Base-by-base conservation (phyloP, 495 filamentous ascomycete genomes). In the Aspergillus ostianus region DNA sequence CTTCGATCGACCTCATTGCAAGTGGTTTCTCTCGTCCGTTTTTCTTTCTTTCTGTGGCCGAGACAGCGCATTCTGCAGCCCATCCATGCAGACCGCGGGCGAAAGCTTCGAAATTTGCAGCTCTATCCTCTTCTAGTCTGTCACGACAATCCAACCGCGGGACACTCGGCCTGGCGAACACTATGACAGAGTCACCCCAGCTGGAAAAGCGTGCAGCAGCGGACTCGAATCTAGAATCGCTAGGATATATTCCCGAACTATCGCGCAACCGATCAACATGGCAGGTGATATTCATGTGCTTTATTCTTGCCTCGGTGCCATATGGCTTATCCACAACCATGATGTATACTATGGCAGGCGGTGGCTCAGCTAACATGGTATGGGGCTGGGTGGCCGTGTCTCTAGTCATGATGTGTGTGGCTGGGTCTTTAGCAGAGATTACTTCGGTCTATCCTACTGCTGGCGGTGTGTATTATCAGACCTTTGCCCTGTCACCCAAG, bases 391-490 rank as follows among this genome's bases (percentile, higher is more conserved):
- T 88, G 8, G 76, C 84, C 1, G 81, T 85, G 3, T 85, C 84
- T 7, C 62, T 87, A 8, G 86, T 85, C 64, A 87, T 86, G 63
- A 53, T 87, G 13, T 85, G 82, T 53, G 75, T 89, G 6, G 85
- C 85, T 18, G 82, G 79, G 0, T 87, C 84, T 13, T 68, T 89
- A 29, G 85, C 86, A 9, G 86, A 89, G 66, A 87, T 88, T 64
- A 72, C 86, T 10, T 82, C 81, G 7, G 86, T 85, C 9, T 88
- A 83, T 63, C 86, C 86, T 19, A 88, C 84, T 9, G 72, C 78
- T 46, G 77, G 78, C 21, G 84, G 84, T 4, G 84, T 87, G 65
- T 88, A 88, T 59, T 83, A 87, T 67, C 88, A 85, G 85, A 85
- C 83, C 1, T 84, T 85, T 6, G 82, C 84, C 55, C 76, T 77